Percentiles rank a stretch among this genome's conserved stretches.
These are phyloP conservation scores for Zygotorulaspora florentina DNA, from an alignment of 805 yeast genomes.

Conservation along the genomic window DNA sequence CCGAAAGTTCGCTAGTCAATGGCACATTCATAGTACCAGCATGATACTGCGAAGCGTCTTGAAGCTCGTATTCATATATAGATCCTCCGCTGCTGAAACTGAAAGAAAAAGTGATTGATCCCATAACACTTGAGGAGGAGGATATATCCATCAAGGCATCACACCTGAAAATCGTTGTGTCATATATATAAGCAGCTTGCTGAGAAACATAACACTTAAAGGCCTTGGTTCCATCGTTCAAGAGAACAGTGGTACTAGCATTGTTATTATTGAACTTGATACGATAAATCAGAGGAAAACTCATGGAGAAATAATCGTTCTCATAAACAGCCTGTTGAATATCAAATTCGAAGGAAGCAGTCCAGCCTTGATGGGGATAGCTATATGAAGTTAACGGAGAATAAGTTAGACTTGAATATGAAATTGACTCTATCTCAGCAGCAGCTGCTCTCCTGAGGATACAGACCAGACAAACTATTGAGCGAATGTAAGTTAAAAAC, in stretches of 20 bases:
- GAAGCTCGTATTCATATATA: conserved; percentile 28
- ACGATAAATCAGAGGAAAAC: conserved; percentile 35
- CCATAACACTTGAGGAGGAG: conserved; percentile 22
- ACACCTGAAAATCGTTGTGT: conserved; percentile 33
- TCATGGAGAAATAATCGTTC: conserved; percentile 30
- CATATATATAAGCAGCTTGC: conserved; percentile 34
- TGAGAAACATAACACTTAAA: conserved; percentile 34
- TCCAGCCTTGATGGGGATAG: conserved; percentile 36
- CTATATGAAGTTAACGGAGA: conserved; percentile 11
- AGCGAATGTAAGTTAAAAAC: conserved; percentile 10
- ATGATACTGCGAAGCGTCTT: conserved; percentile 29
- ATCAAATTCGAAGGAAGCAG: conserved; percentile 29
- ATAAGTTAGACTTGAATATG: conserved; percentile 14
- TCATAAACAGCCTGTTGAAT: conserved; percentile 18
- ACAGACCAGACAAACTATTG: conserved; percentile 1
- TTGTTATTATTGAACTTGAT: conserved; percentile 30
- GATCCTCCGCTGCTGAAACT: conserved; percentile 38
- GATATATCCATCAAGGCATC: conserved; percentile 21
- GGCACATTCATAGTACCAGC: conserved; percentile 31
- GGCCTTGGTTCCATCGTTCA: conserved; percentile 26
- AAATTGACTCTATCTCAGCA: conserved; percentile 12
- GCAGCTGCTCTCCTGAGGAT: conserved; percentile 6
- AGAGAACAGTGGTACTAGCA: conserved; percentile 17
- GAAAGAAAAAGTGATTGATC: conserved; percentile 30
- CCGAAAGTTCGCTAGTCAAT: conserved; percentile 25